phyloP scores from a whole-genome alignment of 2,329 filamentous ascomycete species.

The Paradendryphiella salina region DNA sequence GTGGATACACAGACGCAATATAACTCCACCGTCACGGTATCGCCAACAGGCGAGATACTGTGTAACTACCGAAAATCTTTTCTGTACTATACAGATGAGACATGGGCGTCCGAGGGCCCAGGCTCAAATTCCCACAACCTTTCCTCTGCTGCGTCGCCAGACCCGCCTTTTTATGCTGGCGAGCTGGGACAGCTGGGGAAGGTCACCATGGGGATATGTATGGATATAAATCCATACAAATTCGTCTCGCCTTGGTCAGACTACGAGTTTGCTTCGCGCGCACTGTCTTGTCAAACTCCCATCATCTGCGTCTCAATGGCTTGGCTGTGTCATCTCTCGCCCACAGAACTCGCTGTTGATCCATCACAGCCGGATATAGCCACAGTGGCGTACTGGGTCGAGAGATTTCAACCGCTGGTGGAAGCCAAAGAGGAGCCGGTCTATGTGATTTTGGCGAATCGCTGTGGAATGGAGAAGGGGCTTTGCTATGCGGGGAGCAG shows the following conservation, averaged over 20 bases:
- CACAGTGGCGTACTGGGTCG: slow-evolving; percentile 75
- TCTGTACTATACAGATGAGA: slow-evolving; percentile 69
- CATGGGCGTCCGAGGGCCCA: slow-evolving; percentile 61
- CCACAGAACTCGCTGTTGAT: slow-evolving; percentile 56
- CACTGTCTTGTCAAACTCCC: slow-evolving; percentile 60
- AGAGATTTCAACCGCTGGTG: slow-evolving; percentile 65
- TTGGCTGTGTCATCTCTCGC: slow-evolving; percentile 65
- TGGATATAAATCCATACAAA: slow-evolving; percentile 66
- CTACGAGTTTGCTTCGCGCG: slow-evolving; percentile 63
- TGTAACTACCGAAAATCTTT: slow-evolving; percentile 66
- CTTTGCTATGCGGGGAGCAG: slow-evolving; percentile 75
- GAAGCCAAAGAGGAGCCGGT: slow-evolving; percentile 54
- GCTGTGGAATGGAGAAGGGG: slow-evolving; percentile 67
- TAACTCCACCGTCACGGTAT: slow-evolving; percentile 63
- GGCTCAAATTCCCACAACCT: slow-evolving; percentile 27
- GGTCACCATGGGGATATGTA: slow-evolving; percentile 55
- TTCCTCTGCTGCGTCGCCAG: slow-evolving; percentile 22
- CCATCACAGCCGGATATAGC: slow-evolving; percentile 66
- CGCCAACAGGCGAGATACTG: slow-evolving; percentile 58
- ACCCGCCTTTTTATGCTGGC: slow-evolving; percentile 44
- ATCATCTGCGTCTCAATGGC: slow-evolving; percentile 76
- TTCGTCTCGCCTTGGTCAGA: slow-evolving; percentile 61
- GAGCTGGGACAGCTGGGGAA: slow-evolving; percentile 42
- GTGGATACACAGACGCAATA: slow-evolving; percentile 49
- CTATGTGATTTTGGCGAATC: slow-evolving; percentile 71